Percentiles rank a stretch among this genome's conserved stretches.
phyloP scores from a whole-genome alignment of 495 filamentous ascomycete species.

The Glonium stellatum region DNA sequence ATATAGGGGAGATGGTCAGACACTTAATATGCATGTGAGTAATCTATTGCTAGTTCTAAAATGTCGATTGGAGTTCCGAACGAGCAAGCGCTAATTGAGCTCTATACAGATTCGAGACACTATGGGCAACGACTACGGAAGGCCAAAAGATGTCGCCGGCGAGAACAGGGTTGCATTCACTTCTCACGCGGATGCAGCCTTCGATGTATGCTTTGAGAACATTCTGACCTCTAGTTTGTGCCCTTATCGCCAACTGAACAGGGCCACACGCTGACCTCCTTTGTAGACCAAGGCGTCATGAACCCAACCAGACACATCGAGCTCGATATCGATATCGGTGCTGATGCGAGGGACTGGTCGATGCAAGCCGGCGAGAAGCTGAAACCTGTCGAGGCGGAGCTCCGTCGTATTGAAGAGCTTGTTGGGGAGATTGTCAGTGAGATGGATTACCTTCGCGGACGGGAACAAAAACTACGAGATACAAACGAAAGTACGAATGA shows the following conservation, averaged over 20 bases:
- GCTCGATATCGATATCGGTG: conserved; percentile 97
- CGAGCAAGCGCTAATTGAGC: conserved; percentile 7
- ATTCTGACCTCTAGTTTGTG: conserved; percentile 58
- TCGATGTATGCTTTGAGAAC: conserved; percentile 98
- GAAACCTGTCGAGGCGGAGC: conserved; percentile 92
- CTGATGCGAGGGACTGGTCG: conserved; percentile 97
- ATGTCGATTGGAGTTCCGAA: neutral
- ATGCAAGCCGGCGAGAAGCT: conserved; percentile 96
- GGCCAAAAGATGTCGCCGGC: conserved; percentile 82
- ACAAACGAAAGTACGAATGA: conserved; percentile 99
- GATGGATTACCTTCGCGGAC: conserved; percentile 66
- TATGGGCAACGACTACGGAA: conserved; percentile 89
- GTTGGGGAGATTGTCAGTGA: conserved; percentile 38
- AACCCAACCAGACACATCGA: conserved; percentile 74
- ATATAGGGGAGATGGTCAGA: conserved; percentile 81
- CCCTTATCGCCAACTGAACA: neutral
- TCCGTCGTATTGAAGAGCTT: conserved; percentile 63
- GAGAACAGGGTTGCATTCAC: conserved; percentile 93
- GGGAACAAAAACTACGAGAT: conserved; percentile 94
- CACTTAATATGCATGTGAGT: conserved; percentile 92
- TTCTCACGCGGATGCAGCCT: conserved; percentile 85
- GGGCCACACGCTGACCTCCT: conserved; percentile 3
- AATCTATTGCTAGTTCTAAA: neutral
- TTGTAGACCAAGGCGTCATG: conserved; percentile 37
- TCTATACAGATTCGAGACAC: conserved; percentile 76